Evolutionary conservation across 176 grass and related monocot species (phyloP).

Genomic region (Paspalum vaginatum): DNA sequence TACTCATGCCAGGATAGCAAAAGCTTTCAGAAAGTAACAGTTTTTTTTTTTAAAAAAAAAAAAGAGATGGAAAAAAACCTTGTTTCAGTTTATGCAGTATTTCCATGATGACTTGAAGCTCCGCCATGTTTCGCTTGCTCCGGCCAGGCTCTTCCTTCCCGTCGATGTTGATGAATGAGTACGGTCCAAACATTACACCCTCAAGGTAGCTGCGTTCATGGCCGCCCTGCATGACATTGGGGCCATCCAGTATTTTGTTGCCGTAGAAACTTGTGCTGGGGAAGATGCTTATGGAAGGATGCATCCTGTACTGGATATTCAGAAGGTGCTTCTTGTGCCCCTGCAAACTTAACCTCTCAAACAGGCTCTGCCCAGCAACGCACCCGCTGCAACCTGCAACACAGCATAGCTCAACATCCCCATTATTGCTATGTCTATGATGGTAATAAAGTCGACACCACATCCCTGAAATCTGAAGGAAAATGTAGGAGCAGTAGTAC

Average conservation of each 20-base stretch:
- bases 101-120: constrained; percentile 48
- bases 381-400: constrained; percentile 50
- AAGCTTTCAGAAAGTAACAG: constrained; percentile 22
- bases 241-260: constrained; percentile 55
- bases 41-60: too few species aligned
- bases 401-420: neutral
- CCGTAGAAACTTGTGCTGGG: constrained; percentile 56
- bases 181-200: constrained; percentile 61
- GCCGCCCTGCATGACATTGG: constrained; percentile 39
- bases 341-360: constrained; percentile 60
- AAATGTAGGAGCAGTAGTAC: neutral
- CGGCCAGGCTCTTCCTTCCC: constrained; percentile 46
- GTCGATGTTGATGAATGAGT: constrained; percentile 68
- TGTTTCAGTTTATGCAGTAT: constrained; percentile 41
- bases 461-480: neutral
- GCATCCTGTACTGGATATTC: constrained; percentile 86
- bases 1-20: neutral
- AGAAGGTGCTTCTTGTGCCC: constrained; percentile 71
- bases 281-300: constrained; percentile 73
- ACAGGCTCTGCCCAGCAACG: constrained; percentile 65
- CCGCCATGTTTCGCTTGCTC: constrained; percentile 59
- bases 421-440: too few species aligned
- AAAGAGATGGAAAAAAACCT: too few species aligned
- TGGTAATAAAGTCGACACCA: neutral
- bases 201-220: constrained; percentile 39